Percentiles rank a stretch among this genome's conserved stretches.
These are phyloP conservation scores for Leptographium procerum DNA, from an alignment of 2,329 filamentous ascomycete genomes.

Conservation along the genomic window DNA sequence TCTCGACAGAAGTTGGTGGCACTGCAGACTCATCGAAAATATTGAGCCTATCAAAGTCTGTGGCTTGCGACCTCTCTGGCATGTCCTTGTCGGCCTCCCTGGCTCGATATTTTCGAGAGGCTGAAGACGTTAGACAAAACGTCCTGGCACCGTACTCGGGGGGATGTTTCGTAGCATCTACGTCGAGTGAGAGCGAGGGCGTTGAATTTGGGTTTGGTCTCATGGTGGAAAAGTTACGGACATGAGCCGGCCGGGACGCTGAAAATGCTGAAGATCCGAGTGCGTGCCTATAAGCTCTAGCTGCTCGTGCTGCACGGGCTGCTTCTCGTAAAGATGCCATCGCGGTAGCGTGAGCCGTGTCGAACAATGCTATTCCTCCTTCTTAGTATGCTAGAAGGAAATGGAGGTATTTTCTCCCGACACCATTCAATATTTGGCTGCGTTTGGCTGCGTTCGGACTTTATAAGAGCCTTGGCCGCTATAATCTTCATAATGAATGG, in stretches of 20 bases:
- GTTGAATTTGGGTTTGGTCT: neutral
- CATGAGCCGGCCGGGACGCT: neutral
- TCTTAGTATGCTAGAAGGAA: neutral
- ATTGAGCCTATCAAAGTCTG: conserved; percentile 65
- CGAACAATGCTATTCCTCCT: neutral
- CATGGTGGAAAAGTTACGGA: too few relatives aligned
- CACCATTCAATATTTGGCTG: too few relatives aligned
- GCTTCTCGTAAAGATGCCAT: neutral
- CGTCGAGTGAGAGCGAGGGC: neutral
- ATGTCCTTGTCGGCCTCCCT: neutral
- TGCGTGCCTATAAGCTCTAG: neutral
- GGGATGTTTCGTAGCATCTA: neutral
- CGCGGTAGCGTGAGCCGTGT: neutral
- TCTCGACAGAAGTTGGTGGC: conserved; percentile 74
- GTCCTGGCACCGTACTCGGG: neutral
- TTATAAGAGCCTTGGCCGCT: too few relatives aligned
- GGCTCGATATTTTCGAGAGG: too few relatives aligned
- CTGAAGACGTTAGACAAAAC: neutral
- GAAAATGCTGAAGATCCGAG: too few relatives aligned
- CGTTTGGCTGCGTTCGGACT: too few relatives aligned
- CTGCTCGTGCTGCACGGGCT: neutral
- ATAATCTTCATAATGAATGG: too few relatives aligned
- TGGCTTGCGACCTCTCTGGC: neutral
- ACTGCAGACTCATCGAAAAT: conserved; percentile 64
- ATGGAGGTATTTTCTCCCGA: too few relatives aligned